Conservation (phyloP, 2,329 filamentous ascomycete genomes). For the Grosmannia penicillata region DNA sequence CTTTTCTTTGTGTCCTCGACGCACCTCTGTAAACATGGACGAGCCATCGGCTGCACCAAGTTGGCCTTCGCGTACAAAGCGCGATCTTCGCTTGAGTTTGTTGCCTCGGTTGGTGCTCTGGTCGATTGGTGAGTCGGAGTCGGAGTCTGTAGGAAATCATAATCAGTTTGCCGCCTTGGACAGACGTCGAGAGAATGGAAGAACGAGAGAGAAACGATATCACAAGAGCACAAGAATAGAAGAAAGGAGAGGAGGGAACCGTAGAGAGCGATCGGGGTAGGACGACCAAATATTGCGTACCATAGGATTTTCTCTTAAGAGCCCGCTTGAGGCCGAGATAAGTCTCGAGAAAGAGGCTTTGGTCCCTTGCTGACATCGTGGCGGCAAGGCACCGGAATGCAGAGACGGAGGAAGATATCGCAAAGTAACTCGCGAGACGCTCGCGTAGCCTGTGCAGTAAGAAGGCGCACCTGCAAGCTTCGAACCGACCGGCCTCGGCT, state of each 20-base stretch:
- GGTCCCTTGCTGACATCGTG: slow-evolving; percentile 10
- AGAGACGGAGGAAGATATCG: too few relatives aligned
- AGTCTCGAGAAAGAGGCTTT: slow-evolving; percentile 11
- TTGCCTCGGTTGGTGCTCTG: slow-evolving; percentile 60
- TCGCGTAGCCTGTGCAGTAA: too few relatives aligned
- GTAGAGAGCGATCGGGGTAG: neutral
- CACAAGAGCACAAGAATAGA: neutral
- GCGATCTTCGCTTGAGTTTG: slow-evolving; percentile 63
- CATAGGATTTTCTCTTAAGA: slow-evolving; percentile 11
- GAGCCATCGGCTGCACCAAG: slow-evolving; percentile 51
- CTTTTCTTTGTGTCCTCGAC: too few relatives aligned
- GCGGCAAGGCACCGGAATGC: neutral
- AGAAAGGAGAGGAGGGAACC: neutral
- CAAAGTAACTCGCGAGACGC: too few relatives aligned
- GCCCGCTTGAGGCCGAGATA: slow-evolving; percentile 11
- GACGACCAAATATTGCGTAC: slow-evolving; percentile 2
- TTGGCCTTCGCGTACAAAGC: slow-evolving; percentile 56
- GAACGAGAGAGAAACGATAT: too few relatives aligned
- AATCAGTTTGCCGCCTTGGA: neutral
- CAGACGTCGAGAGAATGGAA: too few relatives aligned
- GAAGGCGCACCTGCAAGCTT: too few relatives aligned
- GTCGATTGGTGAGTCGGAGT: slow-evolving; percentile 60
- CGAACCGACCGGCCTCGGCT: too few relatives aligned
- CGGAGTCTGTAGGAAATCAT: slow-evolving; percentile 42
- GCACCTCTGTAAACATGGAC: slow-evolving; percentile 56